Evolutionary conservation across 2,329 filamentous ascomycete species (phyloP).

Genomic region (Beauveria pseudobassiana): DNA sequence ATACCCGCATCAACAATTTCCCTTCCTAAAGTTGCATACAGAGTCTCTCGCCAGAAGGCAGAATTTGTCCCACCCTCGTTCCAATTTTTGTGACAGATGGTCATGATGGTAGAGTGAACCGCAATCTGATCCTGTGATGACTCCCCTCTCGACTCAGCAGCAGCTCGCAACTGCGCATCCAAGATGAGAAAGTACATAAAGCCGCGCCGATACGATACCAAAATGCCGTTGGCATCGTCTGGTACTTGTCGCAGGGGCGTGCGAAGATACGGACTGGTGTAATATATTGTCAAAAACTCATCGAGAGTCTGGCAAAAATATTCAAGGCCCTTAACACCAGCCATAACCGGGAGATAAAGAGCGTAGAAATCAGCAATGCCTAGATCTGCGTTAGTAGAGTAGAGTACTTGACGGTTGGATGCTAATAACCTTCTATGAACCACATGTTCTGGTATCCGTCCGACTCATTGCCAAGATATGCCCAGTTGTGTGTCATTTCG

Average conservation of each 20-base stretch:
- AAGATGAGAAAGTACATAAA: slow-evolving; percentile 1
- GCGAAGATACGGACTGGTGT: neutral
- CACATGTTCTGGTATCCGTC: neutral
- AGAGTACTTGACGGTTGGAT: neutral
- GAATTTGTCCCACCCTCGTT: neutral
- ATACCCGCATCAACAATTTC: neutral
- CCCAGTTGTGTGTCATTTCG: neutral
- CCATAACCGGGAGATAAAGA: neutral
- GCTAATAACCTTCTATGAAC: neutral
- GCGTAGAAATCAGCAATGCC: neutral
- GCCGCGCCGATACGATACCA: neutral
- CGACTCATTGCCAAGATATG: neutral
- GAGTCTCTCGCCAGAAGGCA: neutral
- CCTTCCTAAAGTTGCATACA: neutral
- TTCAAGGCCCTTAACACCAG: neutral
- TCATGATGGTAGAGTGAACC: neutral
- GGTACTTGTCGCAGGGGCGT: neutral
- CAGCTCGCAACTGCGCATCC: neutral
- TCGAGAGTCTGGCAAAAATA: neutral
- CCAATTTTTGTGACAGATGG: neutral
- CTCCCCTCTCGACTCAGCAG: neutral
- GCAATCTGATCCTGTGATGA: neutral
- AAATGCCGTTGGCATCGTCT: neutral
- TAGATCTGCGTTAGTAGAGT: neutral
- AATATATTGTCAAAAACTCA: neutral